Evolutionary conservation across 1,284 basidiomycete species (phyloP).

Genomic region (Moesziomyces sp.): DNA sequence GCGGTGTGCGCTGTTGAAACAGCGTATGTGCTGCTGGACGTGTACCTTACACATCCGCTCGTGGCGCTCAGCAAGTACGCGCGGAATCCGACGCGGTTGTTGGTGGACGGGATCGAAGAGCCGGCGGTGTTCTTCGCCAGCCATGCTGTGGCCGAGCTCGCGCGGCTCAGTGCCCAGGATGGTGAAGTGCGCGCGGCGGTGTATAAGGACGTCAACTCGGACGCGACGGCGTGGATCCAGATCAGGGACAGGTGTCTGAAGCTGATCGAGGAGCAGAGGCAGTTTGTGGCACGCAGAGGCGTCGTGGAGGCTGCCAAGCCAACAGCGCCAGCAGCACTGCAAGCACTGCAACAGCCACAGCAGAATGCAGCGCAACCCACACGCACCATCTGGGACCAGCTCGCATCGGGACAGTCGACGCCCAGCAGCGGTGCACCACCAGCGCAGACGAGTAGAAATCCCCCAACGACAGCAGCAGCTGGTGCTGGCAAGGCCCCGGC

Average conservation of each 20-base stretch:
- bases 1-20: slow-evolving; percentile 40
- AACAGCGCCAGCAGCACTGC: not conserved
- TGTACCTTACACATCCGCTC: slow-evolving; percentile 57
- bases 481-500: not conserved
- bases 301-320: not conserved
- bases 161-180: slow-evolving; percentile 35
- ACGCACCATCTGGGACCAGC: slow-evolving; percentile 36
- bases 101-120: slow-evolving; percentile 52
- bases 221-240: slow-evolving; percentile 38
- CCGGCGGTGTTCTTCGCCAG: slow-evolving; percentile 49
- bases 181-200: slow-evolving; percentile 25
- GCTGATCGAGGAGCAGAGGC: slow-evolving; percentile 30
- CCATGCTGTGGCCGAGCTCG: slow-evolving; percentile 50
- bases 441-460: not conserved
- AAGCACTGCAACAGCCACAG: slow-evolving; percentile 12
- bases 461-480: not conserved
- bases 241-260: slow-evolving; percentile 41
- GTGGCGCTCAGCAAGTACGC: slow-evolving; percentile 27
- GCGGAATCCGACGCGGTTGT: slow-evolving; percentile 39
- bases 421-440: slow-evolving; percentile 3
- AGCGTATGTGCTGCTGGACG: slow-evolving; percentile 50
- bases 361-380: slow-evolving; percentile 14
- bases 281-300: slow-evolving; percentile 25
- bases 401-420: slow-evolving; percentile 27
- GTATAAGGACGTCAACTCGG: slow-evolving; percentile 50